These are phyloP conservation scores for Castanea mollissima DNA, from an alignment of 306 rosid species.

Conservation along the genomic window DNA sequence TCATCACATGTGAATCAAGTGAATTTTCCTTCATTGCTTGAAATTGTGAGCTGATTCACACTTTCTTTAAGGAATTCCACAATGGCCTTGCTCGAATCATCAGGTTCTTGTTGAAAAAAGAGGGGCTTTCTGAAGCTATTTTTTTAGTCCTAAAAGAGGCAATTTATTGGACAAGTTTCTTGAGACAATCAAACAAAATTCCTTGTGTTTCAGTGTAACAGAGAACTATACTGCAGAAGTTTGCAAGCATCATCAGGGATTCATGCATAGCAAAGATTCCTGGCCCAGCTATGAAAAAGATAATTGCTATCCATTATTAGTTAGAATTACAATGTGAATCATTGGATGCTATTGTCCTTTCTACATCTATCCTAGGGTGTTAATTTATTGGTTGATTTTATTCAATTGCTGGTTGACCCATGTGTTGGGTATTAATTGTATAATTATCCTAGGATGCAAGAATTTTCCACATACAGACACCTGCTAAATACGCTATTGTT, in stretches of 20 bases:
- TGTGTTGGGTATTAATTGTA: conserved; percentile 19
- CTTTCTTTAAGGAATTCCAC: conserved; percentile 80
- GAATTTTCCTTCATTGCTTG: conserved; percentile 1
- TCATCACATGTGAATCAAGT: conserved; percentile 12
- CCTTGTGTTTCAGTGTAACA: conserved; percentile 51
- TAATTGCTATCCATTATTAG: conserved; percentile 73
- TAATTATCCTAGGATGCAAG: conserved; percentile 19
- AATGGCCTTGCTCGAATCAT: conserved; percentile 58
- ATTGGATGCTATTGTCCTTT: conserved; percentile 10
- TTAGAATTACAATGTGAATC: conserved; percentile 57
- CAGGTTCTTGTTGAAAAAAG: conserved; percentile 48
- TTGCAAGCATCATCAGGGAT: conserved; percentile 55
- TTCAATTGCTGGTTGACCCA: conserved; percentile 14
- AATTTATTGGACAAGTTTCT: conserved; percentile 65
- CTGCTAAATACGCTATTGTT: conserved; percentile 14
- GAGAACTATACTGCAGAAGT: conserved; percentile 63
- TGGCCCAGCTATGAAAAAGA: conserved; percentile 72
- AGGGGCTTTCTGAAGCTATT: conserved; percentile 55
- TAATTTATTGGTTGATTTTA: too few species aligned
- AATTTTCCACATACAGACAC: conserved; percentile 27
- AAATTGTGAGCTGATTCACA: conserved; percentile 27
- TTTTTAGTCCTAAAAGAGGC: conserved; percentile 80
- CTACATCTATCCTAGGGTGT: conserved; percentile 3
- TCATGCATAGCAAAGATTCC: conserved; percentile 49
- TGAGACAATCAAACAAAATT: conserved; percentile 50